phyloP scores from a whole-genome alignment of 768 basidiomycete genomes.

The Lentinula raphanica region DNA sequence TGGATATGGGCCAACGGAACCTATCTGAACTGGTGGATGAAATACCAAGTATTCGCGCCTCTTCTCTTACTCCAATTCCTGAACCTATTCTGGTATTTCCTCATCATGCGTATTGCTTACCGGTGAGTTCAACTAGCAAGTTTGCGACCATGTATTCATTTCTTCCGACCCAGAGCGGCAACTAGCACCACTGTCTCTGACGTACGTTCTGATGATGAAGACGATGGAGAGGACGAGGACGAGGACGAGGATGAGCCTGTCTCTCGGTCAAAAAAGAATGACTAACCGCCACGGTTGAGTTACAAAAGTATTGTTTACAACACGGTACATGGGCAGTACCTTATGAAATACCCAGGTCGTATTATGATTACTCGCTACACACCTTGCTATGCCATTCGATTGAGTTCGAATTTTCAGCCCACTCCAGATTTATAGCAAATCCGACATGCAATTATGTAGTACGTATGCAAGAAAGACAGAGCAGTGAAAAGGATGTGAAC shows the following conservation, averaged over 20 bases:
- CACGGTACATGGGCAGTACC: too few species aligned
- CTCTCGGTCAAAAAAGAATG: background rate
- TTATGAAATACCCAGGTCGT: too few species aligned
- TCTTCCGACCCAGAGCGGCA: background rate
- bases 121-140: background rate
- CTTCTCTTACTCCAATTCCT: constrained; percentile 56
- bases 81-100: constrained; percentile 75
- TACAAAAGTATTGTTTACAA: too few species aligned
- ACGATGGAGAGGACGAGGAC: constrained; percentile 40
- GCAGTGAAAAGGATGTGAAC: too few species aligned
- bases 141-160: background rate
- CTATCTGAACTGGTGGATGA: constrained; percentile 61
- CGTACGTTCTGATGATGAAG: constrained; percentile 61
- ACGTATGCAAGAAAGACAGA: too few species aligned
- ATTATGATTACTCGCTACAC: too few species aligned
- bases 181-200: constrained; percentile 34
- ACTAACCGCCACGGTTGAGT: background rate
- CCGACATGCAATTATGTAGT: too few species aligned
- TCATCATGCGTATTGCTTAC: constrained; percentile 55
- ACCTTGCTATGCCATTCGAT: too few species aligned
- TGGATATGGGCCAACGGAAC: constrained; percentile 46
- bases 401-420: too few species aligned
- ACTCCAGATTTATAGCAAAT: too few species aligned
- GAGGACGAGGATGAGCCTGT: constrained; percentile 13
- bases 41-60: constrained; percentile 59